phyloP scores from a whole-genome alignment of 2,329 filamentous ascomycete genomes.

The Echinosphaeria canescens region DNA sequence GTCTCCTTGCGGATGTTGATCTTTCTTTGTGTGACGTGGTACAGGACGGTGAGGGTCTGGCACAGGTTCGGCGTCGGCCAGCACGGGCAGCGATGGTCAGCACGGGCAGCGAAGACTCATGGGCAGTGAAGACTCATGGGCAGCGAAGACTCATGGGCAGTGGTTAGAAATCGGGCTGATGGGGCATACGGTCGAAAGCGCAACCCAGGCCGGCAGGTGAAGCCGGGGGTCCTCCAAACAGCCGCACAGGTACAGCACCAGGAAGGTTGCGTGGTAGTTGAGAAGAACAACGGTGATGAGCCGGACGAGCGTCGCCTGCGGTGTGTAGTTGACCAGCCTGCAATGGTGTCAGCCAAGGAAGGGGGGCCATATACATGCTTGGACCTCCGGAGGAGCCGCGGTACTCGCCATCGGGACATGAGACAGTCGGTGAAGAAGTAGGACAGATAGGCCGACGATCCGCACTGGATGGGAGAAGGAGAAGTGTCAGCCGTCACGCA shows the following conservation, averaged over 20 bases:
- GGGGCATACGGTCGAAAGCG: conserved; percentile 47
- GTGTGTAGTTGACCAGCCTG: conserved; percentile 70
- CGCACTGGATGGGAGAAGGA: too few relatives aligned
- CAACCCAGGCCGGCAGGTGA: conserved; percentile 57
- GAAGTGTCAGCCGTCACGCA: too few relatives aligned
- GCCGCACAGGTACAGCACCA: conserved; percentile 47
- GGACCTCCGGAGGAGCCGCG: not conserved
- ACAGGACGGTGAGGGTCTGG: conserved; percentile 52
- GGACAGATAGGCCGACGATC: conserved; percentile 54
- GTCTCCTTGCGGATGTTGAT: conserved; percentile 67
- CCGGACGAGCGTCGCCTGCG: conserved; percentile 59
- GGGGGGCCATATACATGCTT: not conserved
- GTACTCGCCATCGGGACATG: conserved; percentile 54
- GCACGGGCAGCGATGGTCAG: conserved; percentile 1
- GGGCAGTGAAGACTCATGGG: too few relatives aligned
- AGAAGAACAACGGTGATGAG: conserved; percentile 54
- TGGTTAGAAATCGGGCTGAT: too few relatives aligned
- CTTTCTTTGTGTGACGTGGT: conserved; percentile 58
- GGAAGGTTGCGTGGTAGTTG: conserved; percentile 55
- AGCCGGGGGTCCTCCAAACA: conserved; percentile 49
- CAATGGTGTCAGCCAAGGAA: conserved; percentile 1
- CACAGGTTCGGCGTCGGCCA: too few relatives aligned
- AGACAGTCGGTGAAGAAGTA: conserved; percentile 73
- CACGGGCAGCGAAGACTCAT: too few relatives aligned
- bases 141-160: too few relatives aligned